Evolutionary conservation across 2,329 filamentous ascomycete species (phyloP).

Genomic region (Penicillium sp.): DNA sequence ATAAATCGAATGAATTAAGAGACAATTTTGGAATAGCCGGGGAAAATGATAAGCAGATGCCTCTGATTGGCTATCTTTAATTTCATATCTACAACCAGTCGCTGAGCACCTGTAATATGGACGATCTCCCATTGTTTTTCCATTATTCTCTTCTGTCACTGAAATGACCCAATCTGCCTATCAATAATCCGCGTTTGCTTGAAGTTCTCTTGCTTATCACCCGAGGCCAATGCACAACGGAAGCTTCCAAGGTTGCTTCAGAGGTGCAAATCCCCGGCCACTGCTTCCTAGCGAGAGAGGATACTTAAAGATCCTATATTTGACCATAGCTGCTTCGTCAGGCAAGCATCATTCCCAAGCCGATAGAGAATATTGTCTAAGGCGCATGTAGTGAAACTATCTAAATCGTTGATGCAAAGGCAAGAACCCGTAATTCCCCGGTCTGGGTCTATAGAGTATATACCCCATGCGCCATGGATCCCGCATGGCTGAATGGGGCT

Average conservation of each 20-base stretch:
- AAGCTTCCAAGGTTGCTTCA: not conserved
- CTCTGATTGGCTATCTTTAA: conserved; percentile 28
- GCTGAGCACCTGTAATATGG: not conserved
- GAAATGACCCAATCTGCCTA: conserved; percentile 15
- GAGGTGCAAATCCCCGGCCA: not conserved
- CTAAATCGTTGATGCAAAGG: not conserved
- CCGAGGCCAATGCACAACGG: not conserved
- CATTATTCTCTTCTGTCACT: conserved; percentile 23
- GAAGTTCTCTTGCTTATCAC: conserved; percentile 19
- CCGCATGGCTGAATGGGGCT: conserved; percentile 15
- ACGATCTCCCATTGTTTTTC: conserved; percentile 6
- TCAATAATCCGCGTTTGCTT: not conserved
- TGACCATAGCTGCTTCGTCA: no score
- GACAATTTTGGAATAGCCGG: not conserved
- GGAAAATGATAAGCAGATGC: conserved; percentile 18
- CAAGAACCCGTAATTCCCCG: conserved; percentile 23
- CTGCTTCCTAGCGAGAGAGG: not conserved
- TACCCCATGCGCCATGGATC: conserved; percentile 5
- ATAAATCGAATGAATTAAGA: not conserved
- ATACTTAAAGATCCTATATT: no score
- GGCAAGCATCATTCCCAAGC: no score
- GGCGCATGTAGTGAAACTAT: no score
- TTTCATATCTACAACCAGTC: conserved; percentile 34
- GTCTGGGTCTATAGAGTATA: conserved; percentile 10
- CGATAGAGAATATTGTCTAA: no score